Evolutionary conservation across 2,329 filamentous ascomycete species (phyloP).

Genomic region (Phoma sp.): DNA sequence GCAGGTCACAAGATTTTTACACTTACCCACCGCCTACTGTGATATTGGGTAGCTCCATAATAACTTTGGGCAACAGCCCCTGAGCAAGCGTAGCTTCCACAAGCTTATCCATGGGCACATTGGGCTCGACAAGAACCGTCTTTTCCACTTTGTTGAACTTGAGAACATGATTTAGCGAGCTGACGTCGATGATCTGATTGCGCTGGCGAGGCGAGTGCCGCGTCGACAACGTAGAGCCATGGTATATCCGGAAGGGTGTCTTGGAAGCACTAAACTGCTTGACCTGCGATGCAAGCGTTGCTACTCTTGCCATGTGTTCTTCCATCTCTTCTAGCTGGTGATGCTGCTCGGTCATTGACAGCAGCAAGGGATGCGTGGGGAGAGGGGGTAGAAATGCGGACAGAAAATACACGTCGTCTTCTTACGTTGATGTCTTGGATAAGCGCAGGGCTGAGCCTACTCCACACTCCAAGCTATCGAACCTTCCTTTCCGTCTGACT

Average conservation of each 20-base stretch:
- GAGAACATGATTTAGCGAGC: conserved; percentile 56
- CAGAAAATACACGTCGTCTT: conserved; percentile 10
- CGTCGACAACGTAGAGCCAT: conserved; percentile 64
- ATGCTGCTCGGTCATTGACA: background rate
- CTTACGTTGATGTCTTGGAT: conserved; percentile 17
- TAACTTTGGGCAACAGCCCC: conserved; percentile 67
- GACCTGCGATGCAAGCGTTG: conserved; percentile 44
- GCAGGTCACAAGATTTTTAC: background rate
- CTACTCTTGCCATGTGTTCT: conserved; percentile 33
- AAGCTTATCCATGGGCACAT: conserved; percentile 71
- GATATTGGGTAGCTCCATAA: conserved; percentile 76
- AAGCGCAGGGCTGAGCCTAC: conserved; percentile 35
- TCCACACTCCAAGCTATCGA: conserved; percentile 26
- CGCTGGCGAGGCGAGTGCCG: conserved; percentile 51
- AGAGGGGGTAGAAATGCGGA: background rate
- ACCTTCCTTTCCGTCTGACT: conserved; percentile 16
- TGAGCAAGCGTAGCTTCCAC: conserved; percentile 63
- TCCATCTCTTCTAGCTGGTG: conserved; percentile 28
- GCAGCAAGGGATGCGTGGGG: background rate
- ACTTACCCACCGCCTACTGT: conserved; percentile 66
- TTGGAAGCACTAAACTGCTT: conserved; percentile 53
- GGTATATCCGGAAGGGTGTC: conserved; percentile 62
- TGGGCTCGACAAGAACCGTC: conserved; percentile 67
- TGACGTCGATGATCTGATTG: conserved; percentile 57
- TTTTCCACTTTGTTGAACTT: conserved; percentile 50